Evolutionary conservation across 352 stramenopile species (phyloP).

Genomic region (Phytophthora fragariaefolia): DNA sequence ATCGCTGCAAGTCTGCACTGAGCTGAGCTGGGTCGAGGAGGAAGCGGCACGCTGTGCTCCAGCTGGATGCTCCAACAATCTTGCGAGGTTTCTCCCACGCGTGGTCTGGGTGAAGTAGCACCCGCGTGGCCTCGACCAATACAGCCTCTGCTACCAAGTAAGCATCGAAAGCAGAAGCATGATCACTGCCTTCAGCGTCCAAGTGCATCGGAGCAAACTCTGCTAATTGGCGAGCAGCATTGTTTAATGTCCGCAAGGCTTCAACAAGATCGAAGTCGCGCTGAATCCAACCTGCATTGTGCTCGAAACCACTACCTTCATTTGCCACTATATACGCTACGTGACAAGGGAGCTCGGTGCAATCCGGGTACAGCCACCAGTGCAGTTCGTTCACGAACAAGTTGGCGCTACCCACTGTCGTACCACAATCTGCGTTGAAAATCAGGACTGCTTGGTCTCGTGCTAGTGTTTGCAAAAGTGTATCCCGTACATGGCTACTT

Average conservation of each 20-base stretch:
- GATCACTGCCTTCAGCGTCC: slow-evolving; percentile 12
- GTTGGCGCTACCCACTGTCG: slow-evolving; percentile 37
- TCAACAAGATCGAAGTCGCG: slow-evolving; percentile 39
- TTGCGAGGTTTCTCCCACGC: slow-evolving; percentile 49
- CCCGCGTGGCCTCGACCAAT: slow-evolving; percentile 51
- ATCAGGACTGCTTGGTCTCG: slow-evolving; percentile 34
- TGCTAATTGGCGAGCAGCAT: slow-evolving; percentile 24
- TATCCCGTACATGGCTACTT: slow-evolving; percentile 8
- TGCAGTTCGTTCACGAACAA: slow-evolving; percentile 42
- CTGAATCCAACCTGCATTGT: not conserved
- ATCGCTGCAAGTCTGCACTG: slow-evolving; percentile 25
- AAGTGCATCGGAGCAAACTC: slow-evolving; percentile 19
- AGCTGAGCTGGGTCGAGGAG: slow-evolving; percentile 41
- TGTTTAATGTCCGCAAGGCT: slow-evolving; percentile 27
- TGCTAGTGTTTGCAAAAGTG: slow-evolving; percentile 12
- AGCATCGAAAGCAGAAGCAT: slow-evolving; percentile 51
- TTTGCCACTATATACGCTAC: slow-evolving; percentile 24
- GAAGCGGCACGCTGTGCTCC: slow-evolving; percentile 50
- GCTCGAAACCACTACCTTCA: not conserved
- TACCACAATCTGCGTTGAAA: slow-evolving; percentile 42
- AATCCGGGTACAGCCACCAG: slow-evolving; percentile 35
- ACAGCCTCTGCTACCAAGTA: slow-evolving; percentile 70
- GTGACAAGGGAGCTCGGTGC: slow-evolving; percentile 34
- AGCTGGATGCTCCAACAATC: slow-evolving; percentile 68
- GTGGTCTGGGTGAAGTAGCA: slow-evolving; percentile 52